A percentile compares a stretch with the other conserved stretches of the same genome.
phyloP scores from a whole-genome alignment of 2,329 filamentous ascomycete genomes.

The Fusarium acutatum region DNA sequence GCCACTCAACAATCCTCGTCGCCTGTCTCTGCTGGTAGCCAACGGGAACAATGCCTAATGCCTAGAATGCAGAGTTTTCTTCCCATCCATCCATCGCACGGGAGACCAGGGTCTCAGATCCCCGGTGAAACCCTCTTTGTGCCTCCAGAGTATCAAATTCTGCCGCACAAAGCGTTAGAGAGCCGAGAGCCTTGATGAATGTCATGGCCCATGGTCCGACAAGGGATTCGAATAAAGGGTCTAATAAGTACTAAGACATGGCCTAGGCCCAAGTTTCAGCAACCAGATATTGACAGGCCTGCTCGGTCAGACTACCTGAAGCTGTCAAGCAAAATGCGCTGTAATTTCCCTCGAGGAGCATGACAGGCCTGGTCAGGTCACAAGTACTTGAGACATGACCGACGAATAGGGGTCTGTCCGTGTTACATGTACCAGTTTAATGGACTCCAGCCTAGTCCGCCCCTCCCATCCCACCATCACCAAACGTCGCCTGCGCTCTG shows the following conservation, averaged over 20 bases:
- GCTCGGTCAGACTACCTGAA: constrained; percentile 29
- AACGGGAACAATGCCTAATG: constrained; percentile 18
- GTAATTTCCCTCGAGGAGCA: constrained; percentile 32
- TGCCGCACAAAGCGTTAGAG: constrained; percentile 12
- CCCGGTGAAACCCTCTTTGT: constrained; percentile 30
- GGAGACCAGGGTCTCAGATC: constrained; percentile 19
- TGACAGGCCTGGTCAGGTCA: constrained; percentile 28
- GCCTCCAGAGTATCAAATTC: constrained; percentile 21
- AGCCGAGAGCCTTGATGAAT: background rate
- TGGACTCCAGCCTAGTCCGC: constrained; percentile 20
- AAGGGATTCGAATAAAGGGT: constrained; percentile 15
- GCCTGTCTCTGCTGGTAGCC: background rate
- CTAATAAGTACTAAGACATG: constrained; percentile 1
- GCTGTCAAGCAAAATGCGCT: constrained; percentile 31
- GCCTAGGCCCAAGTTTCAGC: constrained; percentile 27
- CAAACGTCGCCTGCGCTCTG: constrained; percentile 17
- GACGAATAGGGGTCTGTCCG: background rate
- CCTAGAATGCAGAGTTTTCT: constrained; percentile 33
- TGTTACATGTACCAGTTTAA: constrained; percentile 31
- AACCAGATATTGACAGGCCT: constrained; percentile 20
- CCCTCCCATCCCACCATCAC: constrained; percentile 25
- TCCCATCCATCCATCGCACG: constrained; percentile 14
- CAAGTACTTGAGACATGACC: constrained; percentile 31
- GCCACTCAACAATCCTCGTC: constrained; percentile 11
- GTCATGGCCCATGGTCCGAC: constrained; percentile 4